phyloP scores from a whole-genome alignment of 73 alveolate species.

The Loxodes magnus region DNA sequence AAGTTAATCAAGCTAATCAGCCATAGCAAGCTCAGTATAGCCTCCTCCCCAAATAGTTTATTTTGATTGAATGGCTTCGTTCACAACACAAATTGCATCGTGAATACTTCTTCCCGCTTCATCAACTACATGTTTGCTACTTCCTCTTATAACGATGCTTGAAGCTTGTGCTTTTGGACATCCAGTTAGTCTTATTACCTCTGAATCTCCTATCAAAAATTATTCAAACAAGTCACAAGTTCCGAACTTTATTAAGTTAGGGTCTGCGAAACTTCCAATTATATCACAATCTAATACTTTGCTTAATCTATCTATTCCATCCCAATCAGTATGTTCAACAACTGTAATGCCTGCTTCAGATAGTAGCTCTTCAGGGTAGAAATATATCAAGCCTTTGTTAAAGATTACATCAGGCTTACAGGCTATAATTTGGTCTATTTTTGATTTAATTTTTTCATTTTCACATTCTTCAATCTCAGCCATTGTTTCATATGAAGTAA shows the following conservation, averaged over 20 bases:
- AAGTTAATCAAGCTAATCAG: slow-evolving; percentile 82
- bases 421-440: slow-evolving; percentile 80
- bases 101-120: slow-evolving; percentile 96
- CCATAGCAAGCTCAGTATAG: slow-evolving; percentile 85
- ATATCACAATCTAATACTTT: slow-evolving; percentile 96
- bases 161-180: slow-evolving; percentile 86
- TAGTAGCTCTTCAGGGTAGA: slow-evolving; percentile 91
- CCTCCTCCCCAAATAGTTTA: slow-evolving; percentile 94
- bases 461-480: slow-evolving; percentile 95
- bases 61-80: slow-evolving; percentile 69
- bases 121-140: slow-evolving; percentile 86
- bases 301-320: slow-evolving; percentile 94
- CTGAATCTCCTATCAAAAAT: slow-evolving; percentile 95
- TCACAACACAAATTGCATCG: slow-evolving; percentile 92
- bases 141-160: slow-evolving; percentile 91
- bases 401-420: slow-evolving; percentile 86
- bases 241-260: slow-evolving; percentile 79
- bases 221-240: slow-evolving; percentile 85
- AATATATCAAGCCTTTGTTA: slow-evolving; percentile 87
- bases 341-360: slow-evolving; percentile 94
- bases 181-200: slow-evolving; percentile 85
- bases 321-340: slow-evolving; percentile 97
- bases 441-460: slow-evolving; percentile 81
- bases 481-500: slow-evolving; percentile 80
- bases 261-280: slow-evolving; percentile 85